A percentile compares a stretch with the other conserved stretches of the same genome.
phyloP scores from a whole-genome alignment of 2,329 filamentous ascomycete genomes.

The Pseudocercospora fijiensis region DNA sequence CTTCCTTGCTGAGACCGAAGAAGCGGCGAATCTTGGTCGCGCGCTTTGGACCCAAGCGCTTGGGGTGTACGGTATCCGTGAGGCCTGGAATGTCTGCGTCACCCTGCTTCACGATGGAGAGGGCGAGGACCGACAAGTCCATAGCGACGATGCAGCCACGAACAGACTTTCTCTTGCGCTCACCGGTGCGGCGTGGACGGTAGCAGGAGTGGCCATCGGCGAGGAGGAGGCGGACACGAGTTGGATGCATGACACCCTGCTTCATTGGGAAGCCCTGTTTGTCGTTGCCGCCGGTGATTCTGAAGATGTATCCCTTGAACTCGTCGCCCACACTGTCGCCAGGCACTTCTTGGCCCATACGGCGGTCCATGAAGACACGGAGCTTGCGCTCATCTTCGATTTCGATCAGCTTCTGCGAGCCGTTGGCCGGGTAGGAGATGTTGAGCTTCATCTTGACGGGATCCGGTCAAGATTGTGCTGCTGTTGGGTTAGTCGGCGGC shows the following conservation, averaged over 20 bases:
- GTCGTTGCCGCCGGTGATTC: slow-evolving; percentile 99
- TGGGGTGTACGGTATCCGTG: slow-evolving; percentile 97
- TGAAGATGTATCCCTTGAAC: slow-evolving; percentile 99
- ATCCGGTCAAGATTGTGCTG: slow-evolving; percentile 25
- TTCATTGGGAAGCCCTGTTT: slow-evolving; percentile 99
- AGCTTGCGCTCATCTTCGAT: slow-evolving; percentile 99
- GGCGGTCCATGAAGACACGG: slow-evolving; percentile 97
- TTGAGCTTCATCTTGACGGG: slow-evolving; percentile 66
- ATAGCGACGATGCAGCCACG: slow-evolving; percentile 97
- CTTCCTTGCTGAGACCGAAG: slow-evolving; percentile 99
- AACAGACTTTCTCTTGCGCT: slow-evolving; percentile 99
- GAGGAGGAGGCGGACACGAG: slow-evolving; percentile 96
- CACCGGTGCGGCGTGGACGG: slow-evolving; percentile 93
- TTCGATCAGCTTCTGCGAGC: slow-evolving; percentile 99
- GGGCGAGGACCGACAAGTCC: slow-evolving; percentile 91
- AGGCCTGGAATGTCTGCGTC: slow-evolving; percentile 90
- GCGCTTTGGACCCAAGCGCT: slow-evolving; percentile 99
- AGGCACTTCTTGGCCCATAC: slow-evolving; percentile 89
- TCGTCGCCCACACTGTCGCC: slow-evolving; percentile 96
- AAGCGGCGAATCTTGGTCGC: slow-evolving; percentile 99
- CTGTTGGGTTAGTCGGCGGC: slow-evolving; percentile 20
- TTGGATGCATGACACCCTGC: slow-evolving; percentile 99
- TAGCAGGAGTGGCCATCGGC: slow-evolving; percentile 98
- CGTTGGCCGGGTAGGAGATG: slow-evolving; percentile 93
- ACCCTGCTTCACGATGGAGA: slow-evolving; percentile 97